phyloP scores from a whole-genome alignment of 352 stramenopile species.

The Pythium myriotylum region DNA sequence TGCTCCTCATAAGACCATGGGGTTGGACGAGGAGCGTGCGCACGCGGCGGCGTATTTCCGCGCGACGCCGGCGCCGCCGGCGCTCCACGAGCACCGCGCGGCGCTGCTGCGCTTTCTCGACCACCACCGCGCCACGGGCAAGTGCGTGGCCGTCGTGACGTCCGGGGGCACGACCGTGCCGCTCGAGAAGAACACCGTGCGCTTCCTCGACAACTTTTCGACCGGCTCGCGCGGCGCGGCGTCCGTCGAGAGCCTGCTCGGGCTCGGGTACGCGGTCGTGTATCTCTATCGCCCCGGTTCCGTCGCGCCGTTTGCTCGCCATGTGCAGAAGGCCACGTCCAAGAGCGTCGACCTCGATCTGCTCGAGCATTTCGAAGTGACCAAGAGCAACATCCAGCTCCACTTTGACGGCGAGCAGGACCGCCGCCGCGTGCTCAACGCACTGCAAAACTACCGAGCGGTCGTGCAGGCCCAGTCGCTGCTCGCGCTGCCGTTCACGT shows the following conservation, averaged over 20 bases:
- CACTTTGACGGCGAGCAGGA: conserved; percentile 31
- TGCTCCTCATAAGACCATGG: too few species aligned
- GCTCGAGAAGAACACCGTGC: conserved; percentile 94
- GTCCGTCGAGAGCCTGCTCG: conserved; percentile 75
- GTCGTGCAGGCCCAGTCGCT: conserved; percentile 53
- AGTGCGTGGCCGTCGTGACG: conserved; percentile 93
- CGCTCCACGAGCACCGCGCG: conserved; percentile 37
- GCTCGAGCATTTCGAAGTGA: conserved; percentile 54
- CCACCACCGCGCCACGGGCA: conserved; percentile 60
- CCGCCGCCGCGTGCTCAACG: conserved; percentile 40
- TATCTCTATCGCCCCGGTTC: conserved; percentile 93
- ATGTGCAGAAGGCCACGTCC: conserved; percentile 59
- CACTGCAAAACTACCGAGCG: conserved; percentile 53
- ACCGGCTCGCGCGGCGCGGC: conserved; percentile 91
- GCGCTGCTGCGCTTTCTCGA: conserved; percentile 64
- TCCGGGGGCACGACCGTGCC: conserved; percentile 95
- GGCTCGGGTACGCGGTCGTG: conserved; percentile 95
- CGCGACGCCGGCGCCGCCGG: conserved; percentile 44
- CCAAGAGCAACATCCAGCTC: conserved; percentile 21
- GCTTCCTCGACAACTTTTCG: conserved; percentile 98
- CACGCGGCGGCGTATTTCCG: conserved; percentile 58
- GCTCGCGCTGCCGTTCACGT: conserved; percentile 92
- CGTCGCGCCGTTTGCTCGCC: conserved; percentile 83
- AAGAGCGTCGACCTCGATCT: conserved; percentile 70
- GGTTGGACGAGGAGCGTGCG: conserved; percentile 21